Conservation (phyloP, 75 land plant species). For the Ceratopteris richardii region DNA sequence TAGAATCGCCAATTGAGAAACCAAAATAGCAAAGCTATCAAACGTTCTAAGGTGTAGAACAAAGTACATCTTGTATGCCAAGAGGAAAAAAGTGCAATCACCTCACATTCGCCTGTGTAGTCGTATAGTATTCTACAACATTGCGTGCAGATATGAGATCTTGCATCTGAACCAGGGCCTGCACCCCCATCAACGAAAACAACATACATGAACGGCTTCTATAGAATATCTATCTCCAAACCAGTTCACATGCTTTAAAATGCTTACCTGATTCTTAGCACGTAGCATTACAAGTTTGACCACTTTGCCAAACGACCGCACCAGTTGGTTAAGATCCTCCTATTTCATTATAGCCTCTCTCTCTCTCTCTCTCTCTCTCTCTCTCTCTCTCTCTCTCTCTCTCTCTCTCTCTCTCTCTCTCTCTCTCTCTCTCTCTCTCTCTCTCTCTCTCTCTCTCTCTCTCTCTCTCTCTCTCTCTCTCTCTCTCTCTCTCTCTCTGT, state of each 20-base stretch:
- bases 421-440: too few relatives aligned
- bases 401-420: conserved; percentile 5
- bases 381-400: neutral
- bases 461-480: too few relatives aligned
- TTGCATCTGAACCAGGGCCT: conserved; percentile 98
- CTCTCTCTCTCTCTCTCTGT: too few relatives aligned
- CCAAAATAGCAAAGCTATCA: too few relatives aligned
- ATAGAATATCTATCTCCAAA: too few relatives aligned
- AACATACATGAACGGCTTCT: too few relatives aligned
- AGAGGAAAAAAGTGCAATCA: conserved; percentile 9
- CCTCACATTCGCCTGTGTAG: conserved; percentile 84
- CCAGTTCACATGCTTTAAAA: neutral
- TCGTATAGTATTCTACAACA: conserved; percentile 69
- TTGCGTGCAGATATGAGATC: conserved; percentile 69
- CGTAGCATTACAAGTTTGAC: conserved; percentile 89
- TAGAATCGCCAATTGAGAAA: too few relatives aligned
- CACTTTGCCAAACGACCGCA: conserved; percentile 76
- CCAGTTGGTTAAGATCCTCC: conserved; percentile 79
- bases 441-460: too few relatives aligned
- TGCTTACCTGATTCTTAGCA: conserved; percentile 88
- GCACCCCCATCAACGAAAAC: conserved; percentile 1
- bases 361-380: conserved; percentile 3
- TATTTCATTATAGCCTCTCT: conserved; percentile 13
- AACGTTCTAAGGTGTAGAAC: too few relatives aligned
- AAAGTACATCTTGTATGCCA: too few relatives aligned